Percentiles rank a stretch among this genome's conserved stretches.
Conservation (phyloP, 345 rosid genomes). For the Isatis tinctoria region DNA sequence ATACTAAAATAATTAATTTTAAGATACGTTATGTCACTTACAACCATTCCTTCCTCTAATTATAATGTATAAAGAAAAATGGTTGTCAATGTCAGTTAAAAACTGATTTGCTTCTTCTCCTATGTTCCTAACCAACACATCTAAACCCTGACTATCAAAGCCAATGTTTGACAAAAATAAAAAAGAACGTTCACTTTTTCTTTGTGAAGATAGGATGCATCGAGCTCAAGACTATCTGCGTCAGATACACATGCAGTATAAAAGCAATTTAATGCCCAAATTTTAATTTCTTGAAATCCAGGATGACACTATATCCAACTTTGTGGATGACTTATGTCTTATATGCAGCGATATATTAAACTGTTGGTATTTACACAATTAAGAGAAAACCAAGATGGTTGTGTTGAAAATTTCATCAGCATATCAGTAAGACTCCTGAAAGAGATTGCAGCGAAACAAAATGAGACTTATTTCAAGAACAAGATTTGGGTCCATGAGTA, state of each 20-base stretch:
- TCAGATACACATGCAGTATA: background rate
- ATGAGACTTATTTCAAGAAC: background rate
- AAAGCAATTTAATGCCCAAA: background rate
- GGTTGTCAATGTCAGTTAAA: conserved; percentile 26
- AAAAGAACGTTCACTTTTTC: background rate
- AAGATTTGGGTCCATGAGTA: background rate
- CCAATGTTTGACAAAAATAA: background rate
- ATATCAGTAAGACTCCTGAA: background rate
- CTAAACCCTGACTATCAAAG: conserved; percentile 67
- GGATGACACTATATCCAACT: background rate
- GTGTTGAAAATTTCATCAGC: background rate
- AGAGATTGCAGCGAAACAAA: background rate
- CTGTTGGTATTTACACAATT: conserved; percentile 10
- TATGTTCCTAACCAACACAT: conserved; percentile 78
- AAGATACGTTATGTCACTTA: conserved; percentile 17
- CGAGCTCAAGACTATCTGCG: background rate
- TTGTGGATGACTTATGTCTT: background rate
- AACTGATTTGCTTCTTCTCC: conserved; percentile 44
- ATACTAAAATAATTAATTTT: conserved; percentile 2
- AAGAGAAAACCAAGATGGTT: background rate
- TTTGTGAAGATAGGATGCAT: background rate
- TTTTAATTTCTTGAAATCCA: background rate
- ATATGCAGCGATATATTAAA: background rate
- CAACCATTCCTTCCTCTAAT: conserved; percentile 10
- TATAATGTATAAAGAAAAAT: background rate